Conservation (phyloP, 2,329 filamentous ascomycete species). For the Sporothrix humicola region DNA sequence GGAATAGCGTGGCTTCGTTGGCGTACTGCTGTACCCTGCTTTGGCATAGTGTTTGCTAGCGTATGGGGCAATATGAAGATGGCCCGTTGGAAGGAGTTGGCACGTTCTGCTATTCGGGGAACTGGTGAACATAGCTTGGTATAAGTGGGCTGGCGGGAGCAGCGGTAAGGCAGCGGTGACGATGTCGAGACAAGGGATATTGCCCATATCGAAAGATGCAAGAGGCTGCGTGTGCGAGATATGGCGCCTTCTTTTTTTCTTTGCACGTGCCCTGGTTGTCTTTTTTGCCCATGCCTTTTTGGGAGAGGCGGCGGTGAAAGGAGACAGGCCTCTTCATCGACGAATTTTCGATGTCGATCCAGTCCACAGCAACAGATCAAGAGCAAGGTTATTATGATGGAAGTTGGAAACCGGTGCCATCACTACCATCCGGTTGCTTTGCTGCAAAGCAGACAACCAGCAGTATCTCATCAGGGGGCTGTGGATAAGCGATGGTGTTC, state of each 20-base stretch:
- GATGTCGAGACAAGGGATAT: neutral
- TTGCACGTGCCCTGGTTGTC: neutral
- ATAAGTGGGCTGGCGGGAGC: constrained; percentile 27
- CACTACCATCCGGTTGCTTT: neutral
- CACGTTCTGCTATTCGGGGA: neutral
- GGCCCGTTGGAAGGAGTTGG: constrained; percentile 8
- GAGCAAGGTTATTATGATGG: neutral
- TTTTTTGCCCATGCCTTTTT: neutral
- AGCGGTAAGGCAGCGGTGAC: constrained; percentile 32
- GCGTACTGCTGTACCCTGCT: constrained; percentile 11
- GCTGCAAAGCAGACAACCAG: neutral
- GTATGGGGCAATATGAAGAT: constrained; percentile 20
- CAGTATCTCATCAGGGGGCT: neutral
- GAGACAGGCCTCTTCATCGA: neutral
- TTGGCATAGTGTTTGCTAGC: constrained; percentile 16
- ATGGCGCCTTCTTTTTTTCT: neutral
- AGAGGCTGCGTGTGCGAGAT: neutral
- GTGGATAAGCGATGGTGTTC: neutral
- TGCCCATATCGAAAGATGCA: too few relatives aligned
- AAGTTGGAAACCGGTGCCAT: neutral
- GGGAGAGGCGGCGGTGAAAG: constrained; percentile 5
- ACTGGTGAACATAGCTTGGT: neutral
- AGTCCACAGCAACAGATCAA: neutral
- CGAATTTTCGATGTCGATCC: constrained; percentile 16
- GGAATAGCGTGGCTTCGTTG: constrained; percentile 19